Conservation (phyloP, 371 early-diverging fungal genomes). For the Mortierella sp. region DNA sequence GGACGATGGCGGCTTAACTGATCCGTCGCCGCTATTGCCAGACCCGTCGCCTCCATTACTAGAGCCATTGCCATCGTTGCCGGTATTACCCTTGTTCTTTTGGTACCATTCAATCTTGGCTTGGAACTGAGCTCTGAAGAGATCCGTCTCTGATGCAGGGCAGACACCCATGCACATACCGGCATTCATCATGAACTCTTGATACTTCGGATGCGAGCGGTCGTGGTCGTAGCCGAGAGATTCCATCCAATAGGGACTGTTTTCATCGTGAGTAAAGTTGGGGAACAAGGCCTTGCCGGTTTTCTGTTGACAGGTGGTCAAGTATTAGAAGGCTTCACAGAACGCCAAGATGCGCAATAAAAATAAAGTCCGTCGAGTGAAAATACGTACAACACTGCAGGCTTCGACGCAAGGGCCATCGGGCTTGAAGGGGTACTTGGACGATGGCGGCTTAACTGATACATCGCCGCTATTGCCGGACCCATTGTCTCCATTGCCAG, state of each 20-base stretch:
- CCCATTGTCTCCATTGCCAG: background rate
- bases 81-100: background rate
- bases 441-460: background rate
- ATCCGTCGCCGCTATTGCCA: no score
- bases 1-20: background rate
- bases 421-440: constrained; percentile 22
- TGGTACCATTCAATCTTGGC: constrained; percentile 8
- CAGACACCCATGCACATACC: constrained; percentile 55
- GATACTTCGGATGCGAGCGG: constrained; percentile 45
- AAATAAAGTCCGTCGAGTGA: background rate
- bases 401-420: constrained; percentile 21
- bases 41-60: background rate
- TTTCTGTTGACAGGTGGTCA: background rate
- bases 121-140: constrained; percentile 20
- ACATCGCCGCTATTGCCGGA: no score
- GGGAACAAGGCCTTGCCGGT: constrained; percentile 44
- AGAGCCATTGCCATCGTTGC: no score
- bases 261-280: constrained; percentile 50
- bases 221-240: constrained; percentile 47
- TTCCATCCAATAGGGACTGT: constrained; percentile 52
- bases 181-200: constrained; percentile 53
- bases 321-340: background rate
- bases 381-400: constrained; percentile 17
- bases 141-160: constrained; percentile 34
- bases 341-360: background rate